Conservation (phyloP, 331 rosid species). For the Pyrus hybrid region DNA sequence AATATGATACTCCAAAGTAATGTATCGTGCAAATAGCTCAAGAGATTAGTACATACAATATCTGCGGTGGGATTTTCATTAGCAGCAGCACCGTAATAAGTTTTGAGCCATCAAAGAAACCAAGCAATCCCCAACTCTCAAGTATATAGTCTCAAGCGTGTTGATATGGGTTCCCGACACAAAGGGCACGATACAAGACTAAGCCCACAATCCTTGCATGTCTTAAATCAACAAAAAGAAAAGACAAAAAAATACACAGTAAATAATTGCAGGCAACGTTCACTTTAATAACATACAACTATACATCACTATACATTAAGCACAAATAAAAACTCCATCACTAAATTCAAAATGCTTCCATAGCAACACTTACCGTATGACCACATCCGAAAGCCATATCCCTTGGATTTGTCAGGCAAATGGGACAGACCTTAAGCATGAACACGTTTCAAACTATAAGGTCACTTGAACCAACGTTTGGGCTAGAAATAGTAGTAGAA, state of each 20-base stretch:
- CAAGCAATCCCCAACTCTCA: constrained; percentile 15
- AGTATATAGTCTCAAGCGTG: constrained; percentile 63
- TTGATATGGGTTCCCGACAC: constrained; percentile 66
- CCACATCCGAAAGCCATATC: too few species aligned
- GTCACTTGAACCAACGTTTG: background rate
- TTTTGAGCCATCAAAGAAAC: background rate
- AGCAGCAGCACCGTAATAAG: background rate
- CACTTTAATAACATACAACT: too few species aligned
- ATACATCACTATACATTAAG: too few species aligned
- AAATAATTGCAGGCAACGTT: too few species aligned
- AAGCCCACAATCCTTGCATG: constrained; percentile 86
- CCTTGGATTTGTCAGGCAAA: too few species aligned
- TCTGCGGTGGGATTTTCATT: background rate
- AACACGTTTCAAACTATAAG: constrained; percentile 11
- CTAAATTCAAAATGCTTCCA: too few species aligned
- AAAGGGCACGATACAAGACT: constrained; percentile 61
- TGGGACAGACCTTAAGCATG: constrained; percentile 49
- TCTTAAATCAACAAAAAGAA: constrained; percentile 29
- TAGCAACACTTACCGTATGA: too few species aligned
- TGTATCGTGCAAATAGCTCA: too few species aligned
- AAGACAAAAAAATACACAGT: too few species aligned
- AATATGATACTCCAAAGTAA: too few species aligned
- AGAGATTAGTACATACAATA: background rate
- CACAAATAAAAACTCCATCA: too few species aligned
- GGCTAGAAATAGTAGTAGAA: background rate